Base-by-base conservation (phyloP, 257 asterid genomes). In the Solanum clarkiae region DNA sequence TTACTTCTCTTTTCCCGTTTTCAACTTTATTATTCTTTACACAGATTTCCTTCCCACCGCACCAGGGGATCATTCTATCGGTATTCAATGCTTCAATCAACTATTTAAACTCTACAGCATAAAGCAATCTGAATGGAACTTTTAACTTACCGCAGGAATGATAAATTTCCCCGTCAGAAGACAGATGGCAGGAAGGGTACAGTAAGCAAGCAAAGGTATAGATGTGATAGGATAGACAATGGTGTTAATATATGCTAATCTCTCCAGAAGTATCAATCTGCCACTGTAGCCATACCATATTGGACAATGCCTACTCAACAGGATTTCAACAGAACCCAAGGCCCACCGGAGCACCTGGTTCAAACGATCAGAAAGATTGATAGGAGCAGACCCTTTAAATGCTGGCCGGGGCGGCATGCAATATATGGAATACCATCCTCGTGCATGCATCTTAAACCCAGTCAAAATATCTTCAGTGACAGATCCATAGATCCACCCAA, bases 301-400 rank as follows among this genome's bases (percentile, higher is more conserved):
- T 7, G 98, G 99, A 83, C 98, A 94, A 93, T 95, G 99, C 88
- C 97, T 88, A 84, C 99, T 95, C 56, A 95, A 90, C 81, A 94
- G 90, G 85, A 95, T 95, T 87, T 95, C 99, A 79, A 95, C 89
- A 85, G 99, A 95, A 16, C 99, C 99, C 55, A 95, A 87, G 71
- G 99, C 99, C 99, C 99, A 95, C 53, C 98, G 91, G 81, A 95
- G 99, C 66, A 95, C 98, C 89, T 95, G 99, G 90, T 95, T 93
- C 82, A 95, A 87, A 88, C 98, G 97, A 91, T 95, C 99, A 0
- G 99, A 95, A 85, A 95, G 94, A 92, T 93, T 95, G 90, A 94
- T 94, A 62, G 99, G 99, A 59, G 99, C 98, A 4, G 98, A 95
- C 75, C 99, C 99, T 90, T 95, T 95, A 89, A 94, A 94, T 55